Evolutionary conservation across 23 red algal species (phyloP), one percentile per base, ranked within the genome.

Genomic region (Agarophyton chilense): DNA sequence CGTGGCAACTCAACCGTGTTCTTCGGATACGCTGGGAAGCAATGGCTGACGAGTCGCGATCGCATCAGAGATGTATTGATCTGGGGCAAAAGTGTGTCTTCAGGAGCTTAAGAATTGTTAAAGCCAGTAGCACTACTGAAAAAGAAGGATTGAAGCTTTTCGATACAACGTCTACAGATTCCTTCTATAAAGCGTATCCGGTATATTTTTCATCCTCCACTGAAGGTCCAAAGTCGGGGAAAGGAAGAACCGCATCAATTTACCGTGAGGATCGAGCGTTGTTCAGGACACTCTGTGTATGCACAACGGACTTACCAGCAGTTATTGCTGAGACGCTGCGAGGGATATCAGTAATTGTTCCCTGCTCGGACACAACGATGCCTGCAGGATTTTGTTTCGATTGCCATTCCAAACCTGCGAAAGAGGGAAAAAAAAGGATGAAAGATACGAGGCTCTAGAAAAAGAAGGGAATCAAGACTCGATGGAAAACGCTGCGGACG

Each of bases 211-310:
- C 77, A 18, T 66, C 82, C 10, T 67, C 68, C 26, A 84, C 93
- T 52, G 21, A 65, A 17, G 93, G 93, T 12, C 83, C 82, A 21
- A 90, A 84, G 93, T 90, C 83, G 16, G 93, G 93, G 26, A 71
- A 75, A 26, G 93, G 93, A 35, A 53, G 71, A 38, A 22, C 61
- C 53, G 74, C 93, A 21, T 65, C 64, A 21, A 45, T 97, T 19
- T 92, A 89, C 39, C 45, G 72, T 35, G 88, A 92, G 57, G 95
- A 92, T 10, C 75, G 78, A 22, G 82, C 84, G 32, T 78, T 94
- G 13, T 78, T 97, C 58, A 90, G 95, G 25, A 83, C 95, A 0
- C 62, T 97, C 2, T 93, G 88, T 61, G 61, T 97, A 18, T 82
- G 89, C 32, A 39, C 88, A 63, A 83, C n/a, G n/a, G 95, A 97